Evolutionary conservation across 352 stramenopile genomes (phyloP), one percentile per base, ranked within the genome.

Genomic region (Phytophthora fragariae): DNA sequence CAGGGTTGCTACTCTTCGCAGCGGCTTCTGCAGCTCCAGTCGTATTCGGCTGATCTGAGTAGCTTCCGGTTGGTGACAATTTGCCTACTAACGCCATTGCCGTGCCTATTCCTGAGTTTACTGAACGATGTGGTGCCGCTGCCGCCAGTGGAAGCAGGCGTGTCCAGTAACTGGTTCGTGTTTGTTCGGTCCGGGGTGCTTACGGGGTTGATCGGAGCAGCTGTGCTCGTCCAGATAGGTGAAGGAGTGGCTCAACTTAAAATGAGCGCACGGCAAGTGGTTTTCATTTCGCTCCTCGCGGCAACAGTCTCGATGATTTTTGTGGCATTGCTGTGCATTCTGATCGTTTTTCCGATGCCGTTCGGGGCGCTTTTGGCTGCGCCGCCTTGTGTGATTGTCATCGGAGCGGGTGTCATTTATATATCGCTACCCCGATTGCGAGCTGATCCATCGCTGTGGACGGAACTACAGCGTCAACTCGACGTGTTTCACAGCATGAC

Each of bases 351-450:
- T 31, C 76, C 71, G 7, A 8, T 84, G 4, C 72, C 77, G 5
- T 87, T 87, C 58, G 70, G 68, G 19, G 53, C 81, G 2, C 47
- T 80, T 0, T n/a, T 82, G 5, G 70, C 27, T 4, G 49, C 33
- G 5, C 68, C 68, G 0, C 49, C 33, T 10, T 46, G 39, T 35
- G 35, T 68, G 4, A 1, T 61, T 1, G 27, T 55, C 31, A 49
- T 62, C 3, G 27, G 49, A 1, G 59, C 54, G 4, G 54, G 58
- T 15, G 29, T 73, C 1, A n/a, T 57, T 8, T 35, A 56, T 39
- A 56, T 62, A 29, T 72, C 29, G 4, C 19, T 49, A 1, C 12
- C 21, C 6, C 39, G 27, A 35, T 44, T 60, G 11, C 15, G 44
- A 17, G 47, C 39, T 24, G 39, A 67, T 33, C 27, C 39, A 10